Percentiles rank a stretch among this genome's conserved stretches.
phyloP scores from a whole-genome alignment of 345 rosid genomes.

The Brassica juncea region DNA sequence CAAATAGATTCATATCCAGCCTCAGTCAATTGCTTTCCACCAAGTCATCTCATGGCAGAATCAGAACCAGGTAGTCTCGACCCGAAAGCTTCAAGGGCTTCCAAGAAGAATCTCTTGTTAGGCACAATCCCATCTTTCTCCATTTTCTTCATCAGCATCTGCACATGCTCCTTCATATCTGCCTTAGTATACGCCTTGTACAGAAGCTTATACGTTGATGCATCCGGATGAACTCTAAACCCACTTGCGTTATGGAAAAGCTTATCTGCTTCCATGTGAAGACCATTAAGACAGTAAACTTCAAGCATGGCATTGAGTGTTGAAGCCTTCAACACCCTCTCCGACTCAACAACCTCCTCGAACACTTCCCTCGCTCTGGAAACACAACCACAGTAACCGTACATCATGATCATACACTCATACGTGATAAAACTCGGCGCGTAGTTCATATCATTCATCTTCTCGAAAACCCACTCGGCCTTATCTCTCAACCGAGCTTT shows the following conservation, averaged over 20 bases:
- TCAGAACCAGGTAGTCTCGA: slow-evolving; percentile 44
- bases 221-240: slow-evolving; percentile 50
- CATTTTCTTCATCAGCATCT: slow-evolving; percentile 66
- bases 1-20: no score
- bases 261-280: slow-evolving; percentile 68
- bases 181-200: slow-evolving; percentile 82
- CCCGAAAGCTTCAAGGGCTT: slow-evolving; percentile 72
- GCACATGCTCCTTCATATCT: slow-evolving; percentile 68
- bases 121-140: slow-evolving; percentile 79
- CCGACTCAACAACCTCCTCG: slow-evolving; percentile 56
- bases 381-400: slow-evolving; percentile 71
- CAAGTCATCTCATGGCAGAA: background rate
- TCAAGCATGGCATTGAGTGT: slow-evolving; percentile 83
- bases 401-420: slow-evolving; percentile 83
- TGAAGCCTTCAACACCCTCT: slow-evolving; percentile 59
- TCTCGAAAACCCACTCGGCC: slow-evolving; percentile 62
- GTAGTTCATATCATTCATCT: slow-evolving; percentile 72
- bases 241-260: slow-evolving; percentile 52
- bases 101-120: slow-evolving; percentile 80
- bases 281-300: slow-evolving; percentile 73
- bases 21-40: no score
- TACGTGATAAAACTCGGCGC: slow-evolving; percentile 66
- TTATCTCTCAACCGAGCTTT: slow-evolving; percentile 76
- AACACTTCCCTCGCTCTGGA: slow-evolving; percentile 72
- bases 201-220: slow-evolving; percentile 83